Conservation (phyloP, 2,329 filamentous ascomycete species). For the Exophiala oligosperma region DNA sequence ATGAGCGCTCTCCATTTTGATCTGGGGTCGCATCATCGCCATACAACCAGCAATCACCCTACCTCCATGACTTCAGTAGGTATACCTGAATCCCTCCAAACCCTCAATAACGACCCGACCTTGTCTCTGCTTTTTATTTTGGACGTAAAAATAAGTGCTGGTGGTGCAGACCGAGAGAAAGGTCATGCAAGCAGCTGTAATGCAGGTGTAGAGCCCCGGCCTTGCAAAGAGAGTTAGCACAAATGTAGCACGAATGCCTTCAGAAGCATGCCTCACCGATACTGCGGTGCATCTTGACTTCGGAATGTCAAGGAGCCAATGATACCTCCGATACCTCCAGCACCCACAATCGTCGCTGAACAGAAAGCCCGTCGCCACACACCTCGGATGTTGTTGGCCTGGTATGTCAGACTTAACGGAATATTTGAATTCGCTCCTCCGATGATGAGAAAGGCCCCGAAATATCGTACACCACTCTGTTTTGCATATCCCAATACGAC, state of each 20-base stretch:
- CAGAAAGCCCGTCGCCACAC: conserved; percentile 77
- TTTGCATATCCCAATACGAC: conserved; percentile 69
- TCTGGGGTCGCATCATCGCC: too few relatives aligned
- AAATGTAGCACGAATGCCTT: neutral
- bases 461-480: conserved; percentile 61
- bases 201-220: conserved; percentile 37
- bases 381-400: conserved; percentile 83
- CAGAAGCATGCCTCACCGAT: conserved; percentile 37
- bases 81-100: conserved; percentile 40
- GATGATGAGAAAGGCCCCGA: conserved; percentile 71
- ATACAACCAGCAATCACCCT: too few relatives aligned
- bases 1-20: too few relatives aligned
- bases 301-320: conserved; percentile 72
- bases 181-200: conserved; percentile 54
- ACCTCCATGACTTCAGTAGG: conserved; percentile 8
- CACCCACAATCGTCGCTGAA: conserved; percentile 23
- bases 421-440: conserved; percentile 76
- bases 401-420: conserved; percentile 72
- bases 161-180: conserved; percentile 55
- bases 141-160: conserved; percentile 53
- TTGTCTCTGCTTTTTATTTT: conserved; percentile 51
- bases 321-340: conserved; percentile 72
- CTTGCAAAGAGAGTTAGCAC: conserved; percentile 32
- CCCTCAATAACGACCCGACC: conserved; percentile 54
- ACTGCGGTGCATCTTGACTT: conserved; percentile 36